Percentiles rank a stretch among this genome's conserved stretches.
phyloP scores from a whole-genome alignment of 306 rosid species.

The Clitoria ternatea region DNA sequence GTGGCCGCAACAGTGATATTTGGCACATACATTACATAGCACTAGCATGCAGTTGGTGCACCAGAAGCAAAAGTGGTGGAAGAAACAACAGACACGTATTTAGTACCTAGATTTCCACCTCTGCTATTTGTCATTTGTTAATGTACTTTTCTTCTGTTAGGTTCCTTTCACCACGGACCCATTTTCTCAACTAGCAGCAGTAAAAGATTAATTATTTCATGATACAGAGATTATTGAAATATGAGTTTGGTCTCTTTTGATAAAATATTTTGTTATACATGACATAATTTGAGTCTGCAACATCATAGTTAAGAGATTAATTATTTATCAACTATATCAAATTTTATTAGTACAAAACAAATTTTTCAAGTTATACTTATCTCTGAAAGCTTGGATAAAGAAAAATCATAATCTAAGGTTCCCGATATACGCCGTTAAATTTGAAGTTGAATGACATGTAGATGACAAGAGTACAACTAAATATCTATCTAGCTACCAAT shows the following conservation, averaged over 20 bases:
- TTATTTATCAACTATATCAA: too few species aligned
- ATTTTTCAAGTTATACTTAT: background rate
- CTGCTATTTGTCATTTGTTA: background rate
- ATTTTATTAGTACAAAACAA: too few species aligned
- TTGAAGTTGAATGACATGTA: background rate
- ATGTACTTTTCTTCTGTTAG: background rate
- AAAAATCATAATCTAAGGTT: background rate
- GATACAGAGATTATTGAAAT: too few species aligned
- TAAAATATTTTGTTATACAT: too few species aligned
- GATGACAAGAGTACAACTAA: background rate
- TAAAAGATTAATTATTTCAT: too few species aligned
- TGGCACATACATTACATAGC: background rate
- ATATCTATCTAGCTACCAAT: background rate
- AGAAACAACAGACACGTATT: background rate
- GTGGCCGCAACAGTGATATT: background rate
- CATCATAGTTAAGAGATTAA: too few species aligned
- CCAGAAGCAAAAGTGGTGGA: constrained; percentile 1
- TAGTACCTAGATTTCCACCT: background rate
- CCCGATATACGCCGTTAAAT: background rate
- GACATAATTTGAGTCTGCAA: too few species aligned
- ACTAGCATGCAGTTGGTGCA: background rate
- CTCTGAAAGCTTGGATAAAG: background rate
- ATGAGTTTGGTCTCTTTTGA: too few species aligned
- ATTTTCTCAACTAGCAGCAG: too few species aligned
- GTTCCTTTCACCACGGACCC: background rate